phyloP scores from a whole-genome alignment of 371 early-diverging fungal species.

The Mucor plumbeus region DNA sequence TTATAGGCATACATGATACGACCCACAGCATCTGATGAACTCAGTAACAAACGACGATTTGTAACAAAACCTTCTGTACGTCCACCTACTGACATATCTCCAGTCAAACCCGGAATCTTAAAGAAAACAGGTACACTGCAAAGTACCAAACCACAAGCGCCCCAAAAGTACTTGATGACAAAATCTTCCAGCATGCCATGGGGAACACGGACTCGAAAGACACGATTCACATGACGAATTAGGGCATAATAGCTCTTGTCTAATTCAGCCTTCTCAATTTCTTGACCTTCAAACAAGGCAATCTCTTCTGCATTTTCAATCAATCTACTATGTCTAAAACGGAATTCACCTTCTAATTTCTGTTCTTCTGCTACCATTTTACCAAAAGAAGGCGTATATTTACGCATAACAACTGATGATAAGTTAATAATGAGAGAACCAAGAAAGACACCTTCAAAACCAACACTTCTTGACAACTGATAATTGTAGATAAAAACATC shows the following conservation, averaged over 20 bases:
- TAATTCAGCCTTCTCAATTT: constrained; percentile 77
- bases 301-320: constrained; percentile 92
- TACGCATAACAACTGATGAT: constrained; percentile 75
- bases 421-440: constrained; percentile 73
- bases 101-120: constrained; percentile 55
- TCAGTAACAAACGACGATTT: constrained; percentile 83
- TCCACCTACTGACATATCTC: constrained; percentile 49
- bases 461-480: constrained; percentile 82
- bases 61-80: constrained; percentile 84
- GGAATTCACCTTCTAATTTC: constrained; percentile 85
- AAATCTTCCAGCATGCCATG: constrained; percentile 92
- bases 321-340: constrained; percentile 84
- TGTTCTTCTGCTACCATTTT: constrained; percentile 86
- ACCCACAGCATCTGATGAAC: constrained; percentile 88
- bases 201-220: constrained; percentile 78
- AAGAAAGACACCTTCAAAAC: constrained; percentile 73
- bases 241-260: constrained; percentile 76
- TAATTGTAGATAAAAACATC: constrained; percentile 88
- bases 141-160: constrained; percentile 89
- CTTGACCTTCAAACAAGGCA: constrained; percentile 82
- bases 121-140: constrained; percentile 94
- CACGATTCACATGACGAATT: constrained; percentile 82
- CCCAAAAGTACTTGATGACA: constrained; percentile 95
- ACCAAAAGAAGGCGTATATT: constrained; percentile 89
- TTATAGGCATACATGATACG: constrained; percentile 92